phyloP scores from a whole-genome alignment of 805 yeast genomes.

The Suhomyces xylopsoci region DNA sequence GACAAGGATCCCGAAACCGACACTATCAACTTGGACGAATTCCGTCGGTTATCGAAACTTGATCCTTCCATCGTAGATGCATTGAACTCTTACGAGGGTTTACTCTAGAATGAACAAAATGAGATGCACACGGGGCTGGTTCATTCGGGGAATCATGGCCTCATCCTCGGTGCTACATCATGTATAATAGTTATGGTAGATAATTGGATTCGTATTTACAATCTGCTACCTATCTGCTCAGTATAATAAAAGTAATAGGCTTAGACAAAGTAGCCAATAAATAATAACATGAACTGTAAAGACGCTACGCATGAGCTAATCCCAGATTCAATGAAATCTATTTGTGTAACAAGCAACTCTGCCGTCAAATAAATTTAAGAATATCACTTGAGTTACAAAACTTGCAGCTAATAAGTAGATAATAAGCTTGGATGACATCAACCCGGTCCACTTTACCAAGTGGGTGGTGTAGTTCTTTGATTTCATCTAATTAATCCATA shows the following conservation, averaged over 20 bases:
- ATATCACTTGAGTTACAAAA: no score
- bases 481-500: no score
- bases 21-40: conserved; percentile 73
- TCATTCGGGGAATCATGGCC: neutral
- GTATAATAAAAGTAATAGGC: neutral
- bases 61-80: conserved; percentile 78
- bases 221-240: neutral
- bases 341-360: no score
- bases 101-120: conserved; percentile 44
- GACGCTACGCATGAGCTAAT: no score
- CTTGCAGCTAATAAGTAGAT: no score
- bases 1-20: conserved; percentile 68
- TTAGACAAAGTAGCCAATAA: neutral
- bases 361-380: no score
- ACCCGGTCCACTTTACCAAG: no score
- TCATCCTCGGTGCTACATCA: neutral
- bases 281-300: no score
- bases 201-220: neutral
- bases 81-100: conserved; percentile 73
- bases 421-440: no score
- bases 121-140: neutral
- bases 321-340: neutral
- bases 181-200: neutral
- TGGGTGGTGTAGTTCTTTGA: no score
- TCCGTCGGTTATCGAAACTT: conserved; percentile 72